Base-by-base conservation (phyloP, 2,329 filamentous ascomycete species). In the Penicillium sp. region DNA sequence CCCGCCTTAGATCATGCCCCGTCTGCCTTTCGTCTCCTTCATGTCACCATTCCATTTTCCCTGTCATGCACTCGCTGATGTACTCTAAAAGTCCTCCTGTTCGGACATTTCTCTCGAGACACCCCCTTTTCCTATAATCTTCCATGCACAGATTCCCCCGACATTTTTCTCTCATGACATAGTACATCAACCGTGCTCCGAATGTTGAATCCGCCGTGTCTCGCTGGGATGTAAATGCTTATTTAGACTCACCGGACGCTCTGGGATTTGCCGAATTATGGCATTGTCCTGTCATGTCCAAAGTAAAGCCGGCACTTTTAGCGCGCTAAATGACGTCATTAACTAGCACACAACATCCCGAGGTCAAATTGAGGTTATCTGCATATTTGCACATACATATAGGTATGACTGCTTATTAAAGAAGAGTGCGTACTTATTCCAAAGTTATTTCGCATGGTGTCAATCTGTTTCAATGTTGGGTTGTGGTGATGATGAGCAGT, bases 61-160 rank as follows among this genome's bases (percentile, higher is more conserved):
- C 36, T 58, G 48, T 55, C 56, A 61, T 60, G 53, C 57, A 55
- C 48, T 50, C 50, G 56, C 56, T 65, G 60, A 61, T 68, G 57
- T 65, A 53, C 62, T 56, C 54, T 44, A 54, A 62, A 65, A 65
- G 63, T 60, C 61, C 61, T 55, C 48, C 43, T 13, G 36, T 22
- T 39, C 48, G 50, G 50, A 53, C 54, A 53, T 45, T 41, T 29
- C 34, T 45, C 44, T 39, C 48, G 50, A 53, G 50, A 44, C 48
- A 50, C 36, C 32, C 47, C 48, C 41, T 34, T 50, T 50, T 31
- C 48, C 61, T 62, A 64, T 63, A 55, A 54, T 48, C 53, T 53
- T 60, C 56, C 50, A 40, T 65, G 65, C 65, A 66, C 66, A 67
- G 66, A 66, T 68, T 64, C 62, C 65, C 63, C 64, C 48, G 54